Percentiles rank a stretch among this genome's conserved stretches.
Conservation (phyloP, 139 green algal species). For the Chlamydomonas schloesseri region DNA sequence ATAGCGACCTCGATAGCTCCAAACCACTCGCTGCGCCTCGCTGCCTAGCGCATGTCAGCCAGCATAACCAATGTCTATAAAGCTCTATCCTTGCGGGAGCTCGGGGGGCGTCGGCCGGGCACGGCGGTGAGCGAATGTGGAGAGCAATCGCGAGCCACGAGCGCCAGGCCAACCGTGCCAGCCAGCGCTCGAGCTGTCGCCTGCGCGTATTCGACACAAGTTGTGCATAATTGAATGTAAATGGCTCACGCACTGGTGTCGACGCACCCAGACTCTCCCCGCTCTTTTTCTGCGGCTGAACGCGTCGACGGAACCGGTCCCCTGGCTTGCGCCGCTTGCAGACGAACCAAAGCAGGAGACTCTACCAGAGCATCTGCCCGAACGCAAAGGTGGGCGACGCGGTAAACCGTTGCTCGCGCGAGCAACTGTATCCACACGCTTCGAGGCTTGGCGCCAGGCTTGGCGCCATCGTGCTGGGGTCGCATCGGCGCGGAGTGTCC, state of each 20-base stretch:
- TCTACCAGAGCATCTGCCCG: conserved; percentile 19
- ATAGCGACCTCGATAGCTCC: too few species aligned
- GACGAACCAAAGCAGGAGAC: conserved; percentile 10
- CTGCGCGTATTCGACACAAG: background rate
- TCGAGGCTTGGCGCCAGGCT: too few species aligned
- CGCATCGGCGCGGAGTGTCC: too few species aligned
- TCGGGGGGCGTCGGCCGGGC: conserved; percentile 16
- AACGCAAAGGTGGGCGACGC: background rate
- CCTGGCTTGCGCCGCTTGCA: background rate
- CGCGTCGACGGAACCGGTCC: background rate
- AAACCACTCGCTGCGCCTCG: too few species aligned
- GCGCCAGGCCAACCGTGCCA: background rate
- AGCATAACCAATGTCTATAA: background rate
- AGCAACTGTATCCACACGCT: too few species aligned
- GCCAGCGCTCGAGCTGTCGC: background rate
- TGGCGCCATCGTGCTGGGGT: too few species aligned
- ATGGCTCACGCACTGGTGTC: background rate
- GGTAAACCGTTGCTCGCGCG: too few species aligned
- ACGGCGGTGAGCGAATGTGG: background rate
- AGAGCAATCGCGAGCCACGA: background rate
- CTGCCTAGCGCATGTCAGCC: too few species aligned
- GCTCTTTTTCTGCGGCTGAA: too few species aligned
- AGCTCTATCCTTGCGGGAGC: background rate
- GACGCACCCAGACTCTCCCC: background rate
- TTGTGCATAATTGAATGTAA: background rate